A percentile compares a stretch with the other conserved stretches of the same genome.
Conservation (phyloP, 2,329 filamentous ascomycete genomes). For the Aschersonia sp. region DNA sequence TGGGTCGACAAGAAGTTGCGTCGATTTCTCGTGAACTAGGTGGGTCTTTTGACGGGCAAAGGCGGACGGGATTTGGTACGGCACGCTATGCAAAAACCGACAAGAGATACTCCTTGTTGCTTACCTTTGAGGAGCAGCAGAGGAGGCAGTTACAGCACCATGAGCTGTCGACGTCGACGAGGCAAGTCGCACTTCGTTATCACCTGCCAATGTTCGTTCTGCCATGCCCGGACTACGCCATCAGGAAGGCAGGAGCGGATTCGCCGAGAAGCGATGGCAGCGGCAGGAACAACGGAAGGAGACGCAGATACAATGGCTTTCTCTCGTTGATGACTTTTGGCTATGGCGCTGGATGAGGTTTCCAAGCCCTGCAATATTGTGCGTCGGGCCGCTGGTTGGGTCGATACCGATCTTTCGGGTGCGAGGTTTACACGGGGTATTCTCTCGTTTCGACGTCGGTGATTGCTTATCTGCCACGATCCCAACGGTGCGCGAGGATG, state of each 20-base stretch:
- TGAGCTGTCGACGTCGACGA: slow-evolving; percentile 21
- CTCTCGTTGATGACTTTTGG: background rate
- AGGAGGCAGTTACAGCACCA: slow-evolving; percentile 11
- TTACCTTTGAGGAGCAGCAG: slow-evolving; percentile 13
- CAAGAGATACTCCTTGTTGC: background rate
- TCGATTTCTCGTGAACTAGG: too few species aligned
- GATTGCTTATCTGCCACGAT: background rate
- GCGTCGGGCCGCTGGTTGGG: slow-evolving; percentile 1
- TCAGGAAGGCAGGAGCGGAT: slow-evolving; percentile 31
- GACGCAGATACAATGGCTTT: background rate
- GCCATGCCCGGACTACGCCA: slow-evolving; percentile 53
- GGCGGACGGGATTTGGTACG: too few species aligned
- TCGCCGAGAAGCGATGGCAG: slow-evolving; percentile 8
- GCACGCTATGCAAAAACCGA: background rate
- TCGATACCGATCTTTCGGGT: background rate
- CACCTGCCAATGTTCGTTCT: slow-evolving; percentile 44
- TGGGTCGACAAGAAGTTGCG: too few species aligned
- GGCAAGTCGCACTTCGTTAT: slow-evolving; percentile 41
- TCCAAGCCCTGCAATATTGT: background rate
- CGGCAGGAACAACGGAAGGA: background rate
- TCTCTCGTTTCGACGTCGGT: background rate
- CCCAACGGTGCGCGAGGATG: background rate
- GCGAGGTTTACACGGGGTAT: background rate
- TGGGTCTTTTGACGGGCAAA: too few species aligned
- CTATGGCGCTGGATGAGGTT: background rate